Base-by-base conservation (phyloP, 306 rosid species). In the Morella rubra region DNA sequence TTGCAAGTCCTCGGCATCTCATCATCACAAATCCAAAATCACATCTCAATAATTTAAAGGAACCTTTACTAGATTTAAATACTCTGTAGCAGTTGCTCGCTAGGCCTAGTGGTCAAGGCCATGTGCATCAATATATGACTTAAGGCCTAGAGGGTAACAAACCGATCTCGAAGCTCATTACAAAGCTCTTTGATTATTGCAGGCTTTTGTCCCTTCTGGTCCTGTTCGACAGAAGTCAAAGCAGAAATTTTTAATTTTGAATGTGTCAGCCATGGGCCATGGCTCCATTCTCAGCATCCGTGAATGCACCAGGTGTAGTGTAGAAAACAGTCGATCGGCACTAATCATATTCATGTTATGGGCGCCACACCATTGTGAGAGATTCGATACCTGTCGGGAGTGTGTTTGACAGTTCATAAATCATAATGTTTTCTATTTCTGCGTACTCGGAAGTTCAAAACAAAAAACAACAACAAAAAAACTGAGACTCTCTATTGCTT, bases 111-210 rank as follows among this genome's bases (percentile, higher is more conserved):
- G 18, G 58, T 16, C 7, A 8, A 47, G 52, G 67, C 73, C 74
- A 27, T 76, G 69, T 46, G 32, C 71, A 72, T 69, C 54, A 24
- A 20, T 19, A 67, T 68, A 27, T 19, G 61, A 55, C 22, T 55
- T n/a, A 19, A 80, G 80, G 45, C 61, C 41, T 69, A 70, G 69
- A 10, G 51, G 71, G 27, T 72, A 71, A 51, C 69, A 13, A 24
- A 4, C 37, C 14, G 7, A 5, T 54, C n/a, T 62, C 8, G 44
- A 11, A 62, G 2, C 42, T 11, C 4, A 45, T 62, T 62, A 37
- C 16, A 45, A 4, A 16, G n/a, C 4, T 32, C 46, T 27, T 11
- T 24, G 13, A 13, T 40, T 11, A 37, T 62, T 62, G 69, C 69
- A 62, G n/a, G n/a, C 45, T 62, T 37, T 62, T 11, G 69, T 37